Evolutionary conservation across 2,329 filamentous ascomycete species (phyloP).

Genomic region (Colletotrichum camelliae): DNA sequence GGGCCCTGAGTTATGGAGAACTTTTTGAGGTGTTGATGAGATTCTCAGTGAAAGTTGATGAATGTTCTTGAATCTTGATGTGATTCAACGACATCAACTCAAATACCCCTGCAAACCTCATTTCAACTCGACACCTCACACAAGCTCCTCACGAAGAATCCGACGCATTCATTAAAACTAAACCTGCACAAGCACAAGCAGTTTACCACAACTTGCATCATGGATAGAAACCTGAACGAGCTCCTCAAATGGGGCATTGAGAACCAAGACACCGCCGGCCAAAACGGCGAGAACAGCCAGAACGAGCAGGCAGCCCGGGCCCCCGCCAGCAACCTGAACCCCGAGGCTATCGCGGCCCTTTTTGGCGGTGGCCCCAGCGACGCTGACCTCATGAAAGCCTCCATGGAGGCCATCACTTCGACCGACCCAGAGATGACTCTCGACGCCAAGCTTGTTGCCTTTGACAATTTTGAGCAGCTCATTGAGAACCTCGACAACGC

Average conservation of each 20-base stretch:
- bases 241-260: conserved; percentile 80
- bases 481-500: conserved; percentile 95
- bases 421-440: conserved; percentile 66
- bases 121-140: neutral
- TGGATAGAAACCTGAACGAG: conserved; percentile 68
- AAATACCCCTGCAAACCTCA: neutral
- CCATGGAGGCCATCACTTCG: conserved; percentile 78
- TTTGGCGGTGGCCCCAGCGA: conserved; percentile 88
- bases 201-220: conserved; percentile 17
- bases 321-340: conserved; percentile 57
- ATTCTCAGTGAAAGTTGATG: conserved; percentile 11
- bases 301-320: conserved; percentile 33
- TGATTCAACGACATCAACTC: neutral
- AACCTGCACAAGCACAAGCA: neutral
- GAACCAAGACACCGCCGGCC: conserved; percentile 37
- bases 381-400: conserved; percentile 87
- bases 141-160: neutral
- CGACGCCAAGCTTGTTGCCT: conserved; percentile 80
- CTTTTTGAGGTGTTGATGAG: conserved; percentile 16
- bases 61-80: conserved; percentile 17
- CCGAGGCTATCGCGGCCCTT: conserved; percentile 74
- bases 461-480: conserved; percentile 94
- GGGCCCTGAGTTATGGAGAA: conserved; percentile 12
- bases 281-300: conserved; percentile 27
- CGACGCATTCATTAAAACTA: neutral